These are phyloP conservation scores for Rhodotorula sp. DNA, from an alignment of 1,284 basidiomycete genomes.

Conservation along the genomic window DNA sequence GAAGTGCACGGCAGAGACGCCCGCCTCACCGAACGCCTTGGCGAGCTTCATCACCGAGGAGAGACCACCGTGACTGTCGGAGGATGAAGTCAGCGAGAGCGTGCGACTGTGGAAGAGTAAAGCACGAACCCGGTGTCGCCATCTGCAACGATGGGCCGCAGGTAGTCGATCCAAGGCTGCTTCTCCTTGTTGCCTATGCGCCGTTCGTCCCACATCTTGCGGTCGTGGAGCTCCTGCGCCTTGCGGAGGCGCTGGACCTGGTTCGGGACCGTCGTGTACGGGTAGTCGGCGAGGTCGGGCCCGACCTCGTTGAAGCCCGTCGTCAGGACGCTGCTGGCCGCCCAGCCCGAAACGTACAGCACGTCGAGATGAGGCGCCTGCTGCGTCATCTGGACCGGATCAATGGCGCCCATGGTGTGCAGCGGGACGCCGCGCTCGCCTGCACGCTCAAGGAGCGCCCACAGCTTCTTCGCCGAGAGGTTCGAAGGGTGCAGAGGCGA, in stretches of 20 bases:
- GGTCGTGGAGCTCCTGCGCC: constrained; percentile 81
- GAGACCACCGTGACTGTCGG: constrained; percentile 76
- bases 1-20: constrained; percentile 82
- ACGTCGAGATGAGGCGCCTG: constrained; percentile 92
- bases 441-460: constrained; percentile 64
- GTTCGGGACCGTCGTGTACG: constrained; percentile 91
- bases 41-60: constrained; percentile 96
- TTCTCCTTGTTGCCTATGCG: constrained; percentile 57
- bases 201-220: constrained; percentile 80
- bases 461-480: constrained; percentile 79
- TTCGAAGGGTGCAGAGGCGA: constrained; percentile 71
- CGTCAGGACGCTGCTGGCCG: constrained; percentile 79
- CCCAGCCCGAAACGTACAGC: constrained; percentile 95
- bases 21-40: constrained; percentile 88
- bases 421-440: constrained; percentile 67
- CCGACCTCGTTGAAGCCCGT: constrained; percentile 95
- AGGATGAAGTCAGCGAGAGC: constrained; percentile 12
- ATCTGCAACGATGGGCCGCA: constrained; percentile 90
- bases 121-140: constrained; percentile 79
- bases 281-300: constrained; percentile 94
- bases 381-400: constrained; percentile 93
- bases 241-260: constrained; percentile 83
- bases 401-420: constrained; percentile 84
- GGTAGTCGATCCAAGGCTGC: constrained; percentile 73
- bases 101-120: background rate